Percentiles rank a stretch among this genome's conserved stretches.
Evolutionary conservation across 371 early-diverging fungal species (phyloP).

Genomic region (Blastocladiella emersonii): DNA sequence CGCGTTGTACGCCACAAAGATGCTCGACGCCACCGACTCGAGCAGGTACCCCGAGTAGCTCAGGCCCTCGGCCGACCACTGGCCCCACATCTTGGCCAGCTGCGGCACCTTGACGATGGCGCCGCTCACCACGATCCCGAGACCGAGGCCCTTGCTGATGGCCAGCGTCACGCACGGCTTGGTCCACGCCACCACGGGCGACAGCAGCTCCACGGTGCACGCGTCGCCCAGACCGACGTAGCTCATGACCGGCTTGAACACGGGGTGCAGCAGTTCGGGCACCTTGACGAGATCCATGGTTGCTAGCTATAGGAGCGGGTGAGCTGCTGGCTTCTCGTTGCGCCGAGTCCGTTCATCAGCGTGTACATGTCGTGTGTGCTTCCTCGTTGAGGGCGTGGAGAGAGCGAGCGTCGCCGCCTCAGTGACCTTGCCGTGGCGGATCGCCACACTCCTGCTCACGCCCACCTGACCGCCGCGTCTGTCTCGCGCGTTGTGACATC

Average conservation of each 20-base stretch:
- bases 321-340: no score
- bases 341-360: no score
- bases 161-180: slow-evolving; percentile 57
- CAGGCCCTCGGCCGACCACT: slow-evolving; percentile 65
- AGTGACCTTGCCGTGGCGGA: no score
- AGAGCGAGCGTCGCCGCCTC: no score
- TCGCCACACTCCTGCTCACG: no score
- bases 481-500: no score
- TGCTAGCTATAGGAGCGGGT: no score
- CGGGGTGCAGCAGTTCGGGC: neutral
- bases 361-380: no score
- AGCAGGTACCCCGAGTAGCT: slow-evolving; percentile 60
- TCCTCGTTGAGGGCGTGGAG: no score
- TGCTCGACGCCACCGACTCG: slow-evolving; percentile 64
- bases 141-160: slow-evolving; percentile 73
- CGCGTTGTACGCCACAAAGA: slow-evolving; percentile 70
- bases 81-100: slow-evolving; percentile 67
- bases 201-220: slow-evolving; percentile 6
- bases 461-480: no score
- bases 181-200: neutral
- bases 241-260: neutral
- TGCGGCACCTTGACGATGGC: slow-evolving; percentile 90
- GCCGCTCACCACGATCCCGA: slow-evolving; percentile 81
- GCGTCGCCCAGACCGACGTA: slow-evolving; percentile 8
- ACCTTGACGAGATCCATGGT: no score